Evolutionary conservation across 2,329 filamentous ascomycete genomes (phyloP), one percentile per base, ranked within the genome.

Genomic region (Amylocarpus encephaloides): DNA sequence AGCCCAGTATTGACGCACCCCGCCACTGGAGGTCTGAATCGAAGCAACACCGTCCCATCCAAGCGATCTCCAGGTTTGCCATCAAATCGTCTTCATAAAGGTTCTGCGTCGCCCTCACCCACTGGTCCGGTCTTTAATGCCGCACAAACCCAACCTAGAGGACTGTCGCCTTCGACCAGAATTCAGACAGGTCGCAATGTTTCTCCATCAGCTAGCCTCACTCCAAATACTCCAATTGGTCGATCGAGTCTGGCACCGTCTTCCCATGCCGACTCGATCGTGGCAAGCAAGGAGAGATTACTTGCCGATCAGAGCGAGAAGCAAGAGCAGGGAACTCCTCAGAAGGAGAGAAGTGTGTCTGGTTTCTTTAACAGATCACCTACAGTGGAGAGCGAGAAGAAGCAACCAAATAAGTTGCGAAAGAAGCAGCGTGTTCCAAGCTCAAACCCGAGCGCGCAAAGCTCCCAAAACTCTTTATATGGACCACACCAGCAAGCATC

Each of bases 41-140:
- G 84, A 58, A 96, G 92, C 70, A 97, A 97, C 65, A 98, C 93
- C 2, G 76, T 97, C 12, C 93, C 93, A 0, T 93, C 92, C 0
- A 95, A 95, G 65, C 85, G 86, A 66, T 93, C 89, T 0, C 88
- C 89, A 6, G 82, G 80, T 7, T 68, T 91, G 39, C 74, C 80
- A 36, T 77, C 82, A 1, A 78, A 79, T 5, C 78, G 86, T n/a
- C 86, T 90, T 60, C 76, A 79, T 30, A 76, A 76, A 60, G 70
- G 75, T 34, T 73, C 76, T 4, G 74, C 78, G 30, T 70, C 79
- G 16, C 71, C 71, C 12, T 70, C 73, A 6, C 64, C 70, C 38
- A 69, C 70, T 35, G 64, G 64, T 38, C 64, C 56, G 19, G 65
- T 67, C 6, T 64, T 67, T 11, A 55, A 63, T 2, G 58, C 67